Evolutionary conservation across 129 eudicot species (phyloP).

Genomic region (Lactuca sativa): DNA sequence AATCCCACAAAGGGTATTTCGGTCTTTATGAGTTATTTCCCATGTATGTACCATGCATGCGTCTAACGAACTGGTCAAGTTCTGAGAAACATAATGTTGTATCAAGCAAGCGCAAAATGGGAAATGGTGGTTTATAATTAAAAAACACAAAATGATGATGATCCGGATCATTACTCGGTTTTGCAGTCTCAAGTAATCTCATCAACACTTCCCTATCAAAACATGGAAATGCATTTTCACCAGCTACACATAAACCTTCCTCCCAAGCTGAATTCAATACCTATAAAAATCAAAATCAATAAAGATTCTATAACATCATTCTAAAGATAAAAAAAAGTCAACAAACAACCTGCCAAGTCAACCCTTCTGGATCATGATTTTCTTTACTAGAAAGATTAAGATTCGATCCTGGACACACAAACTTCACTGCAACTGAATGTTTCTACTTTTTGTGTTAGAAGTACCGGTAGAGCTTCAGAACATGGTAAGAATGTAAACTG

Average conservation of each 20-base stretch:
- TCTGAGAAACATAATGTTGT: constrained; percentile 45
- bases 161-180: constrained; percentile 61
- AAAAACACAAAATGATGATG: constrained; percentile 43
- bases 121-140: constrained; percentile 35
- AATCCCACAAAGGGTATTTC: too few species aligned
- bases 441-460: too few species aligned
- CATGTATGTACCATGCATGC: constrained; percentile 65
- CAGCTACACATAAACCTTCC: constrained; percentile 41
- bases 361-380: constrained; percentile 51
- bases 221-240: constrained; percentile 51
- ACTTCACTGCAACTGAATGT: constrained; percentile 43
- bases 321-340: too few species aligned
- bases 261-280: constrained; percentile 65
- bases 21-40: too few species aligned
- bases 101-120: constrained; percentile 37
- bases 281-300: constrained; percentile 16
- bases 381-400: constrained; percentile 31
- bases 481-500: too few species aligned
- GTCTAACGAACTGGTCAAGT: constrained; percentile 42
- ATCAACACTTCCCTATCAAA: constrained; percentile 46
- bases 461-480: too few species aligned
- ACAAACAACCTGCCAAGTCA: constrained; percentile 57
- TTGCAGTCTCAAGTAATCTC: constrained; percentile 53
- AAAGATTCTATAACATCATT: too few species aligned
- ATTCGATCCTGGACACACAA: constrained; percentile 39